Evolutionary conservation across 106 monocot species (phyloP).

Genomic region (Apostasia ramifera): DNA sequence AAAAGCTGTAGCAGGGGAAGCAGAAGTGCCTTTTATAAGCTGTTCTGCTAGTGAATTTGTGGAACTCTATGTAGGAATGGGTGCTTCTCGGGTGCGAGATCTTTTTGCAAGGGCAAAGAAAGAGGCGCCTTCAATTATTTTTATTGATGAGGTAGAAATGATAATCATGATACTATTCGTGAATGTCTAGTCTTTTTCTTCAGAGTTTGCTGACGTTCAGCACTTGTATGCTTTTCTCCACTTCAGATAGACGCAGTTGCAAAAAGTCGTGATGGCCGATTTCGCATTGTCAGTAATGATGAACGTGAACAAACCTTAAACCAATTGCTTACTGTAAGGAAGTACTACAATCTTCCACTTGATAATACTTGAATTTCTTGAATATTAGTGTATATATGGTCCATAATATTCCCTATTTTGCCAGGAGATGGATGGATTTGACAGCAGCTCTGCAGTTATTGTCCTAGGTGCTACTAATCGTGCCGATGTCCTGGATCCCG

Average conservation of each 20-base stretch:
- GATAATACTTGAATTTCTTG: not conserved
- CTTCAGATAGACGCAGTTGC: slow-evolving; percentile 97
- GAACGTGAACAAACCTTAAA: slow-evolving; percentile 98
- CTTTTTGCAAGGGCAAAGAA: slow-evolving; percentile 97
- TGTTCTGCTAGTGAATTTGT: slow-evolving; percentile 99
- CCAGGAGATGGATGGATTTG: slow-evolving; percentile 99
- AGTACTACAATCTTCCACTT: not conserved
- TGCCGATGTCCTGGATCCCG: slow-evolving; percentile 94
- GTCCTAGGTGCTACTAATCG: slow-evolving; percentile 98
- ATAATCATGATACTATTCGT: not conserved
- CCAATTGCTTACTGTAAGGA: slow-evolving; percentile 90
- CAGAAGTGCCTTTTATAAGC: slow-evolving; percentile 98
- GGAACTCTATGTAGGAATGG: slow-evolving; percentile 99
- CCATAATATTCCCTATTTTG: not conserved
- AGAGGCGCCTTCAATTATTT: slow-evolving; percentile 95
- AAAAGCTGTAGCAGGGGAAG: slow-evolving; percentile 98
- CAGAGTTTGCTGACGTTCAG: not conserved
- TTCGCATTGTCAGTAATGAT: slow-evolving; percentile 97
- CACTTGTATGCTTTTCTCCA: slow-evolving; percentile 8
- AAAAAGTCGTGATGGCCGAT: slow-evolving; percentile 96
- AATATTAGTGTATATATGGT: not conserved
- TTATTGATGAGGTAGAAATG: slow-evolving; percentile 86
- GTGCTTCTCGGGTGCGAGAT: slow-evolving; percentile 93
- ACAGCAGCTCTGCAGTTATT: slow-evolving; percentile 91
- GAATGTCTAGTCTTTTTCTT: not conserved